phyloP scores from a whole-genome alignment of 2,329 filamentous ascomycete species.

The Setomelanomma holmii region DNA sequence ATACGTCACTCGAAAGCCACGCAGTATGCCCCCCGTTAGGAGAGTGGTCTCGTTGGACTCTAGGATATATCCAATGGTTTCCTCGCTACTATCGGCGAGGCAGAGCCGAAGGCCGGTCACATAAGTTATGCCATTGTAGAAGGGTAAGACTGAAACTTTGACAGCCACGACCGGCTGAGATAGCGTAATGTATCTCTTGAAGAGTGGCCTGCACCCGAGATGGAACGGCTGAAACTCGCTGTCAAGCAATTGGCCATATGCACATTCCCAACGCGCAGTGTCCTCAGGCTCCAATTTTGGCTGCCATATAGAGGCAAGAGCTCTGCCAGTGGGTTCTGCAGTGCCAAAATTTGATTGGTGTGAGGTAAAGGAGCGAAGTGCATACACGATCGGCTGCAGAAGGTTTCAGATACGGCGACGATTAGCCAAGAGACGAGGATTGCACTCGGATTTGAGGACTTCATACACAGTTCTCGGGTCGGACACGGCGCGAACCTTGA shows the following conservation, averaged over 20 bases:
- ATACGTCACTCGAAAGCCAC: slow-evolving; percentile 3
- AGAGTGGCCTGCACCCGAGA: slow-evolving; percentile 9
- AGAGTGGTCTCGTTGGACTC: slow-evolving; percentile 3
- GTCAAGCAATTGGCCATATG: slow-evolving; percentile 9
- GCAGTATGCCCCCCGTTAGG: not conserved
- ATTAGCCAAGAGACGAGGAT: not conserved
- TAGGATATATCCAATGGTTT: slow-evolving; percentile 8
- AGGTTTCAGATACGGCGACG: not conserved
- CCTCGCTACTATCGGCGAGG: slow-evolving; percentile 1
- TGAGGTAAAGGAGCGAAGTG: not conserved
- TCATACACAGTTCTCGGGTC: not conserved
- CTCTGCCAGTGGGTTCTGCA: slow-evolving; percentile 5
- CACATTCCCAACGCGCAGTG: slow-evolving; percentile 6
- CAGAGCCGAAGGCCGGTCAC: slow-evolving; percentile 10
- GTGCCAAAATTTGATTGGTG: slow-evolving; percentile 1
- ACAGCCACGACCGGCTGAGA: not conserved
- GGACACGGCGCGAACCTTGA: not conserved
- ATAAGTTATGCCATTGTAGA: slow-evolving; percentile 5
- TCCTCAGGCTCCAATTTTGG: slow-evolving; percentile 4
- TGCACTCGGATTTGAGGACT: not conserved
- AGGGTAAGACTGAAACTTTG: slow-evolving; percentile 7
- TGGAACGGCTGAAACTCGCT: slow-evolving; percentile 6
- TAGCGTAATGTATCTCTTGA: slow-evolving; percentile 4
- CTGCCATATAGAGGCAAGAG: slow-evolving; percentile 6
- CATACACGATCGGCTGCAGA: not conserved